A percentile compares a stretch with the other conserved stretches of the same genome.
These are phyloP conservation scores for Quercus cerris DNA, from an alignment of 306 rosid species.

Conservation along the genomic window DNA sequence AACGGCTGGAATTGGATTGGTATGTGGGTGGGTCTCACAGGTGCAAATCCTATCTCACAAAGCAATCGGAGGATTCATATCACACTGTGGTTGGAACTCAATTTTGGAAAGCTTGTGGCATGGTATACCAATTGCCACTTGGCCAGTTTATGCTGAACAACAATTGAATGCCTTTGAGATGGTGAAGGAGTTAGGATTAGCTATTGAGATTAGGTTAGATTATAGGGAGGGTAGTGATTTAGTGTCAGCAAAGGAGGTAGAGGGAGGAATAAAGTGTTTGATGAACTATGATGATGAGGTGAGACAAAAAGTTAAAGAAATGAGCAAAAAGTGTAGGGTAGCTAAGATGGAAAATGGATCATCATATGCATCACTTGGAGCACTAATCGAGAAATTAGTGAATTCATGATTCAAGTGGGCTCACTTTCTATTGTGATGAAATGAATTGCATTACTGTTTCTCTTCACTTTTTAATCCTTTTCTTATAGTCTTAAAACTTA, in stretches of 20 bases:
- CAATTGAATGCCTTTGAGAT: slow-evolving; percentile 59
- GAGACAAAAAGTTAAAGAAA: slow-evolving; percentile 35
- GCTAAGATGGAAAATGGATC: slow-evolving; percentile 36
- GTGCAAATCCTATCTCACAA: slow-evolving; percentile 37
- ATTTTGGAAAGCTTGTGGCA: slow-evolving; percentile 58
- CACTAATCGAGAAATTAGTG: slow-evolving; percentile 1
- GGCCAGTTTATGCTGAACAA: slow-evolving; percentile 62
- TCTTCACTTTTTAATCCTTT: too few species aligned
- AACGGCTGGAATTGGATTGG: slow-evolving; percentile 33
- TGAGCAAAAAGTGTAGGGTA: slow-evolving; percentile 23
- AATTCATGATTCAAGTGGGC: not conserved
- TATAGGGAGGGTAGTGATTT: slow-evolving; percentile 31
- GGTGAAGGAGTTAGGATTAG: slow-evolving; percentile 59
- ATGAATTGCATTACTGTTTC: too few species aligned
- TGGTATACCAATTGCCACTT: slow-evolving; percentile 60
- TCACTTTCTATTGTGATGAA: not conserved
- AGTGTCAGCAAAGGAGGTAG: slow-evolving; percentile 40
- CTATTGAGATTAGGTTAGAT: slow-evolving; percentile 52
- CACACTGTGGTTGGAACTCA: slow-evolving; percentile 75
- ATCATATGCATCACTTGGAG: slow-evolving; percentile 12
- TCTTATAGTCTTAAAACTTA: too few species aligned
- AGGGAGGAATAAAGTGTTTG: slow-evolving; percentile 23
- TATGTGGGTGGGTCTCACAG: slow-evolving; percentile 58
- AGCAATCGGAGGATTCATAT: slow-evolving; percentile 51
- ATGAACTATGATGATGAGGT: slow-evolving; percentile 31